A percentile compares a stretch with the other conserved stretches of the same genome.
Conservation (phyloP, 2,329 filamentous ascomycete species). For the Sarocladium kiliense region DNA sequence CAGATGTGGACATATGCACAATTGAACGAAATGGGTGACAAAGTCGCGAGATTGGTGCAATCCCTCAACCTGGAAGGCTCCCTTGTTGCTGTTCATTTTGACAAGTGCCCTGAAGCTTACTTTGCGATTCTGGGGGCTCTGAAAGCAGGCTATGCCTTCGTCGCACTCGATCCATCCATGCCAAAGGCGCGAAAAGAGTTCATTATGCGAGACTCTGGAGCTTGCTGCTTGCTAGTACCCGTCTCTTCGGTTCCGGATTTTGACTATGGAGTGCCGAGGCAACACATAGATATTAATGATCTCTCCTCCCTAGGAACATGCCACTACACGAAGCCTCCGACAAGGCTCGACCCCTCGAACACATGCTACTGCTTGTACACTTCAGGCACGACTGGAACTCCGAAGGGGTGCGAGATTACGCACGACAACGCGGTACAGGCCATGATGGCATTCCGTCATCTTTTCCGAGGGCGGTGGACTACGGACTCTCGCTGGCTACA, state of each 20-base stretch:
- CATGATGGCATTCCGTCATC: conserved; percentile 76
- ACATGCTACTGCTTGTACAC: conserved; percentile 84
- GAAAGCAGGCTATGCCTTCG: conserved; percentile 76
- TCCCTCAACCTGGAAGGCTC: conserved; percentile 45
- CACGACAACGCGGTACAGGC: conserved; percentile 87
- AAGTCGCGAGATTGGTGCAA: conserved; percentile 61
- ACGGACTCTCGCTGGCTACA: conserved; percentile 75
- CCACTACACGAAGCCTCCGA: neutral
- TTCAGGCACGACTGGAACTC: conserved; percentile 79
- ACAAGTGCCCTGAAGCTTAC: conserved; percentile 80
- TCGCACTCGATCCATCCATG: conserved; percentile 73
- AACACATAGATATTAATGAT: conserved; percentile 25
- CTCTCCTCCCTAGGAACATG: conserved; percentile 21
- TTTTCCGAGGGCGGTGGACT: conserved; percentile 75
- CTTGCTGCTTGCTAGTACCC: conserved; percentile 58
- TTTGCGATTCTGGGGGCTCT: conserved; percentile 77
- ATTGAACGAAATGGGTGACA: conserved; percentile 66
- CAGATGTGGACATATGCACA: conserved; percentile 69
- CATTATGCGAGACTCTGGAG: conserved; percentile 68
- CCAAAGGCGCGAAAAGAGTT: conserved; percentile 70
- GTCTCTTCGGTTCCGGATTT: conserved; percentile 24
- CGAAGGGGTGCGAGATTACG: conserved; percentile 83
- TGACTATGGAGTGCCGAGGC: conserved; percentile 23
- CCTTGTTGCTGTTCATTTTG: conserved; percentile 73
- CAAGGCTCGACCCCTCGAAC: conserved; percentile 35